Evolutionary conservation across 2,329 filamentous ascomycete species (phyloP).

Genomic region (Leptographium galeiforme): DNA sequence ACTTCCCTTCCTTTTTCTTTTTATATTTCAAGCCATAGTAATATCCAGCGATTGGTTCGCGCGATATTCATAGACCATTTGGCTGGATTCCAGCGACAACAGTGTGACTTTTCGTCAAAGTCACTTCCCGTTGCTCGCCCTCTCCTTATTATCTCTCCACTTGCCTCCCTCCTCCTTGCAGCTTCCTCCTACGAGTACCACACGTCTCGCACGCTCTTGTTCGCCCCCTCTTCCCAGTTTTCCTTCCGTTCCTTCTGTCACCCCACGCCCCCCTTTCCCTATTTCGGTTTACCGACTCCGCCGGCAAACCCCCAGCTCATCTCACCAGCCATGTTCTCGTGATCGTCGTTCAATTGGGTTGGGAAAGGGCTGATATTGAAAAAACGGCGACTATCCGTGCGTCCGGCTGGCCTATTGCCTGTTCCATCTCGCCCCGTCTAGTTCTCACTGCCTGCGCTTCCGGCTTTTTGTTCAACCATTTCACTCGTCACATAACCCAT

Average conservation of each 20-base stretch:
- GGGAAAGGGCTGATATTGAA: conserved; percentile 16
- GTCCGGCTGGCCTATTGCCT: neutral
- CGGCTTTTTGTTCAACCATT: neutral
- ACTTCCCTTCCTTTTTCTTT: neutral
- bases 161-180: neutral
- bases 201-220: neutral
- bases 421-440: neutral
- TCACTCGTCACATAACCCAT: neutral
- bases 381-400: neutral
- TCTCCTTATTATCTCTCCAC: neutral
- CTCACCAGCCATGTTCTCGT: conserved; percentile 19
- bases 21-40: neutral
- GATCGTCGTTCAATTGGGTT: conserved; percentile 17
- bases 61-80: neutral
- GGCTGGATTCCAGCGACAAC: neutral
- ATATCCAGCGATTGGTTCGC: neutral
- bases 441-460: neutral
- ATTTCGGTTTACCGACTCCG: conserved; percentile 9
- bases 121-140: neutral
- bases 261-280: neutral
- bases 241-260: neutral
- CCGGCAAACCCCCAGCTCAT: conserved; percentile 5
- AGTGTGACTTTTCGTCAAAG: neutral
- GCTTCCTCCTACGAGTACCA: neutral
- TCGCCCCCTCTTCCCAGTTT: neutral